A percentile compares a stretch with the other conserved stretches of the same genome.
Conservation (phyloP, 2,329 filamentous ascomycete species). For the Westerdykella aurantiaca region DNA sequence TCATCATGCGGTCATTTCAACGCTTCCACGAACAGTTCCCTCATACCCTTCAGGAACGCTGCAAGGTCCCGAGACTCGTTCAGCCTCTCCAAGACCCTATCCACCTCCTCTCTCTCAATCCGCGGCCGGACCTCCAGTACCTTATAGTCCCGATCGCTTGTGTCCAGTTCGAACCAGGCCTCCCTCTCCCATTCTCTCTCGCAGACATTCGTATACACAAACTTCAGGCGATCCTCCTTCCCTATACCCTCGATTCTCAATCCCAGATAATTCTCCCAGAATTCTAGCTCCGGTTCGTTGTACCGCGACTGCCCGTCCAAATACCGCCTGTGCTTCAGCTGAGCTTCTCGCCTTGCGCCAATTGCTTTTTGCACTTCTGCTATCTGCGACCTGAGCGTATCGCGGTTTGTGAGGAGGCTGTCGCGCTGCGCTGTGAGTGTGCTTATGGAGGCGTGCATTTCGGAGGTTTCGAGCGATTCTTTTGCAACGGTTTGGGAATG, state of each 20-base stretch:
- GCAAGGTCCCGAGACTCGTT: constrained; percentile 75
- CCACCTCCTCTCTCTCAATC: constrained; percentile 70
- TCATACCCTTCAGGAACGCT: constrained; percentile 72
- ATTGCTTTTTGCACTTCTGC: constrained; percentile 64
- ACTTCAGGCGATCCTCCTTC: constrained; percentile 77
- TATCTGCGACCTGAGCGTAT: constrained; percentile 53
- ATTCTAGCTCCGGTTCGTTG: constrained; percentile 89
- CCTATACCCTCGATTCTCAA: constrained; percentile 85
- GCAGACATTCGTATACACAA: constrained; percentile 81
- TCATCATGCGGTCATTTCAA: constrained; percentile 37
- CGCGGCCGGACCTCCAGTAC: constrained; percentile 77
- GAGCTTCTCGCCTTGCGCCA: constrained; percentile 62
- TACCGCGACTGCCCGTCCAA: constrained; percentile 78
- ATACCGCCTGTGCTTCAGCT: constrained; percentile 65
- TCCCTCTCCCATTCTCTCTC: constrained; percentile 84
- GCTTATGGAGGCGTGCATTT: constrained; percentile 57
- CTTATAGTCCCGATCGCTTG: constrained; percentile 74
- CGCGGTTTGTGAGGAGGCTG: constrained; percentile 50
- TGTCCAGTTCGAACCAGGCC: constrained; percentile 89
- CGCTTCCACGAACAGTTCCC: constrained; percentile 62
- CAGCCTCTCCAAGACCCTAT: constrained; percentile 68
- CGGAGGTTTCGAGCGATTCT: constrained; percentile 65
- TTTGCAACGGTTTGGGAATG: constrained; percentile 71
- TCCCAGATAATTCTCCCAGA: constrained; percentile 90
- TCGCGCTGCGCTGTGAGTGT: constrained; percentile 52